A percentile compares a stretch with the other conserved stretches of the same genome.
Conservation (phyloP, 192 early-diverging fungal genomes). For the Linnemannia exigua region DNA sequence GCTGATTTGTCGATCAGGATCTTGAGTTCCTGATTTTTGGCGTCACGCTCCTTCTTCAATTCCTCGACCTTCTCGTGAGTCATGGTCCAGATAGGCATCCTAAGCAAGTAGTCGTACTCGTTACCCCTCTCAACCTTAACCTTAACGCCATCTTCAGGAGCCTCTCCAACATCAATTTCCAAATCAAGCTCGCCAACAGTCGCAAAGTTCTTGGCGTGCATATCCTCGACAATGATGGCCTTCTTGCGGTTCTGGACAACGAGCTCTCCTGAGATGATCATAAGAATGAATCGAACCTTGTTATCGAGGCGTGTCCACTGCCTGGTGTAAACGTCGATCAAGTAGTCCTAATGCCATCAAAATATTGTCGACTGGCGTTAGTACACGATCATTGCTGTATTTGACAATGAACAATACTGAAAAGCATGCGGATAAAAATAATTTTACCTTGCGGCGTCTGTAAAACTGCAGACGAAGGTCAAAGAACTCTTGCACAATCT, state of each 20-base stretch:
- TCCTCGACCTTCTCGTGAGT: slow-evolving; percentile 88
- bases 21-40: slow-evolving; percentile 79
- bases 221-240: slow-evolving; percentile 77
- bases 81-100: slow-evolving; percentile 92
- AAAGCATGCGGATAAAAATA: background rate
- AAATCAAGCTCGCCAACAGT: slow-evolving; percentile 67
- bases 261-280: slow-evolving; percentile 90
- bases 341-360: slow-evolving; percentile 56
- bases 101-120: slow-evolving; percentile 90
- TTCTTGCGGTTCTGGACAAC: slow-evolving; percentile 91
- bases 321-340: slow-evolving; percentile 74
- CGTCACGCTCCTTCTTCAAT: slow-evolving; percentile 76
- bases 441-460: slow-evolving; percentile 85
- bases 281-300: slow-evolving; percentile 89
- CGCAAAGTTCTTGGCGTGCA: slow-evolving; percentile 78
- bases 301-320: slow-evolving; percentile 83
- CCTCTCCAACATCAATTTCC: slow-evolving; percentile 60
- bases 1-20: slow-evolving; percentile 74
- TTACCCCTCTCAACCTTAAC: slow-evolving; percentile 29
- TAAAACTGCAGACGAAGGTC: slow-evolving; percentile 88
- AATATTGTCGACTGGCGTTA: background rate
- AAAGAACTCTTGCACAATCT: slow-evolving; percentile 93
- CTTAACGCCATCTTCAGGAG: slow-evolving; percentile 22
- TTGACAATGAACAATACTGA: background rate
- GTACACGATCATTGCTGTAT: background rate